Percentiles rank a stretch among this genome's conserved stretches.
These are phyloP conservation scores for Fonsecaea pedrosoi DNA, from an alignment of 2,329 filamentous ascomycete species.

Conservation along the genomic window DNA sequence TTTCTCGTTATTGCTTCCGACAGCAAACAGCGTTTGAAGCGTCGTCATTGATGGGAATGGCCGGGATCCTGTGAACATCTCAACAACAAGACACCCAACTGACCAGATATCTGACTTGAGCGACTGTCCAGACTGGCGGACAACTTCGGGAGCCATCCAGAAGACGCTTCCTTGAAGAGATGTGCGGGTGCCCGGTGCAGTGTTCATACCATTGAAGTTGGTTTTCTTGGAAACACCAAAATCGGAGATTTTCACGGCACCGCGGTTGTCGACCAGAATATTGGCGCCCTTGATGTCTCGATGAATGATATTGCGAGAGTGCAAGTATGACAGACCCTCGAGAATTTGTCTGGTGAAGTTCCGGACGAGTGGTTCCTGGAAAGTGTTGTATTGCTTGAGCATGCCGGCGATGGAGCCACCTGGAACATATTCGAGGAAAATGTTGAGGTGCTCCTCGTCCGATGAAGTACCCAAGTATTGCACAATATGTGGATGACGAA, in stretches of 20 bases:
- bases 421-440: slow-evolving; percentile 99
- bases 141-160: slow-evolving; percentile 99
- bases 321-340: slow-evolving; percentile 88
- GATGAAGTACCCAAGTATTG: slow-evolving; percentile 96
- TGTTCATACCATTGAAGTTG: slow-evolving; percentile 40
- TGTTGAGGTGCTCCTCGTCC: slow-evolving; percentile 90
- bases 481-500: slow-evolving; percentile 96
- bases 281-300: slow-evolving; percentile 99
- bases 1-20: slow-evolving; percentile 83
- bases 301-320: slow-evolving; percentile 95
- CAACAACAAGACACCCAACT: slow-evolving; percentile 91
- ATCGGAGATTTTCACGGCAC: slow-evolving; percentile 98
- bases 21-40: slow-evolving; percentile 98
- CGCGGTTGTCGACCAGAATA: slow-evolving; percentile 98
- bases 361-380: slow-evolving; percentile 89
- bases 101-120: slow-evolving; percentile 99
- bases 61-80: slow-evolving; percentile 98
- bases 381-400: slow-evolving; percentile 96
- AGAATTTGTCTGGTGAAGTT: slow-evolving; percentile 98
- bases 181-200: slow-evolving; percentile 81
- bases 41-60: slow-evolving; percentile 98
- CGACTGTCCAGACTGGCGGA: slow-evolving; percentile 96
- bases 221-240: slow-evolving; percentile 88
- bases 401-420: slow-evolving; percentile 97
- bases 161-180: slow-evolving; percentile 97